Conservation (phyloP, 75 land plant genomes). For the Chamaecyparis obtusa region DNA sequence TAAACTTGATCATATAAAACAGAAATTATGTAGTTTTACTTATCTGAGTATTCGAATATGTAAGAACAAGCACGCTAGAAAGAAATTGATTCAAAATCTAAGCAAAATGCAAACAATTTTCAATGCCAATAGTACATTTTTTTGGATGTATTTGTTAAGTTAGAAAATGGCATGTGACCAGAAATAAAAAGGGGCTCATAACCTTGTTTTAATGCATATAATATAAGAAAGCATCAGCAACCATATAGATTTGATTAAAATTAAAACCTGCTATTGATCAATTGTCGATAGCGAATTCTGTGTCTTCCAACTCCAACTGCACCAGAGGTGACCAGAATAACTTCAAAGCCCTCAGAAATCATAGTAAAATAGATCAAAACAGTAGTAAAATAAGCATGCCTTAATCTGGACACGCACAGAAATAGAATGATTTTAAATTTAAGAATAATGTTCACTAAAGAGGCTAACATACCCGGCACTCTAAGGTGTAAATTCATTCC, state of each 20-base stretch:
- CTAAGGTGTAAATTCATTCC: too few relatives aligned
- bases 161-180: background rate
- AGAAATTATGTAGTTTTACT: background rate
- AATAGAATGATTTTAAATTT: too few relatives aligned
- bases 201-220: background rate
- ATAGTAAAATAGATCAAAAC: slow-evolving; percentile 5
- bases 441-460: too few relatives aligned
- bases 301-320: slow-evolving; percentile 95
- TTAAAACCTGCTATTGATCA: slow-evolving; percentile 88
- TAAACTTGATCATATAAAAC: background rate
- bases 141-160: background rate
- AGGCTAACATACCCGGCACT: too few relatives aligned
- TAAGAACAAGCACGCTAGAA: background rate
- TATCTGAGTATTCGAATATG: background rate
- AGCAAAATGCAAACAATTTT: background rate
- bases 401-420: too few relatives aligned
- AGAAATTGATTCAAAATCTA: background rate
- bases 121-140: background rate
- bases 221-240: background rate
- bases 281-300: slow-evolving; percentile 67
- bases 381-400: too few relatives aligned
- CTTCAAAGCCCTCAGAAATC: slow-evolving; percentile 64
- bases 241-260: background rate
- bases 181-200: too few relatives aligned
- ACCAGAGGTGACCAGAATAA: slow-evolving; percentile 90